Evolutionary conservation across 1,139 yeast species (phyloP).

Genomic region (Scheffersomyces segobiensis): DNA sequence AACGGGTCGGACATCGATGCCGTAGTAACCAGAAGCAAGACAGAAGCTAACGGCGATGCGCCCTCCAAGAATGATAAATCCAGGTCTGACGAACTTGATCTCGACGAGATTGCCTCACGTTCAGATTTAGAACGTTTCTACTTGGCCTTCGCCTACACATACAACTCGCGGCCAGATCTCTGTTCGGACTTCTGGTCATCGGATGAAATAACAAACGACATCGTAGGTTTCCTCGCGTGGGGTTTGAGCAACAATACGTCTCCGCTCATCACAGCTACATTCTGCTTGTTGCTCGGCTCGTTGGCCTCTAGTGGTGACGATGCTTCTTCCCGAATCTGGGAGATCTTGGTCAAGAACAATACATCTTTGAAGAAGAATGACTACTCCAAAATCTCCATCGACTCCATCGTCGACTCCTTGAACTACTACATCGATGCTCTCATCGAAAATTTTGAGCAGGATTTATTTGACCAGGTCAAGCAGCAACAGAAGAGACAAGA

Average conservation of each 20-base stretch:
- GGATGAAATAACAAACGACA: constrained; percentile 41
- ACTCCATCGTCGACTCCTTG: constrained; percentile 56
- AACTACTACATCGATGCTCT: constrained; percentile 57
- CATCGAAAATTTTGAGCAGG: constrained; percentile 41
- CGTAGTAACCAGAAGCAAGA: neutral
- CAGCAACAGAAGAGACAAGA: constrained; percentile 40
- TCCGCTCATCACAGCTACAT: constrained; percentile 80
- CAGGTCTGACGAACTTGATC: constrained; percentile 25
- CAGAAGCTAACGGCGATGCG: neutral
- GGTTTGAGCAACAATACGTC: constrained; percentile 79
- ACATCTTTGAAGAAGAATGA: constrained; percentile 35
- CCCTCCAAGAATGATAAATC: constrained; percentile 6
- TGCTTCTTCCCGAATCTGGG: constrained; percentile 47
- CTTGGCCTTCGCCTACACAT: constrained; percentile 71
- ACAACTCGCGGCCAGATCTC: constrained; percentile 58
- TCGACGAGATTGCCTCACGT: constrained; percentile 62
- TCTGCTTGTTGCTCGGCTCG: constrained; percentile 75
- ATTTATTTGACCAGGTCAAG: constrained; percentile 31
- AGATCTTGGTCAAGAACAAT: constrained; percentile 32
- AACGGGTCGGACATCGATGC: constrained; percentile 5
- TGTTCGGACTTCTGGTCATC: constrained; percentile 73
- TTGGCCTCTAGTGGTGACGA: constrained; percentile 62
- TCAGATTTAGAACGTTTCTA: constrained; percentile 90
- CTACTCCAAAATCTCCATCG: constrained; percentile 56
- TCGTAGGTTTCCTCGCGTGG: constrained; percentile 83